Evolutionary conservation across 768 basidiomycete species (phyloP), one percentile per base, ranked within the genome.

Genomic region (Boletus eberwhitei): DNA sequence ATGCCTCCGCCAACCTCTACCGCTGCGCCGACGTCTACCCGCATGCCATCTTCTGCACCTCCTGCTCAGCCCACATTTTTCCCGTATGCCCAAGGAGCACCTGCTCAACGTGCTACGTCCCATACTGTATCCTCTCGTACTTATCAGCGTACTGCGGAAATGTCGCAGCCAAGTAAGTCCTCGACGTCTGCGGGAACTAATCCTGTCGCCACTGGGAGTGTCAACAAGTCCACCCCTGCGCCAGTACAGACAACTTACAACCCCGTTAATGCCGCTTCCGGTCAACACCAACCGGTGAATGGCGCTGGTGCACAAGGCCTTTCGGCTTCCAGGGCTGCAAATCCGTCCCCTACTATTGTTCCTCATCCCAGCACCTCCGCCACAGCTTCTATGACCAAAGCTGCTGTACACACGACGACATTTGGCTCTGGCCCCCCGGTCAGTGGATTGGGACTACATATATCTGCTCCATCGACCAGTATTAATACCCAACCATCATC

Each of bases 71-170:
- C 59, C 8, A 48, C 57, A 8, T 57, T 58, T 35, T 5, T 48
- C 24, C 12, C 52, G n/a, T 40, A 57, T 44, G 22, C 45, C 14
- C 60, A 59, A 12, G 34, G 48, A 37, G 34, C 39, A 35, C 39
- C 57, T 41, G 35, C 43, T 21, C 71, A 67, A 50, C 69, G 65
- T 44, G 50, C 59, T 3, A 51, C 49, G 13, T 48, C 69, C 4
- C 45, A 63, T 41, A 8, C 59, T 35, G 44, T 42, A 32, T 8
- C 63, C 11, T 58, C 69, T 55, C 70, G 69, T 36, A 51, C 52
- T 7, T 47, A 59, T 32, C 67, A 69, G 37, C 69, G 67, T 26
- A 19, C 64, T 45, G 31, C 55, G 11, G 69, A 70, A 45, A 59
- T 52, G 46, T 37, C 59, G 21, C 64, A 59, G 24, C 42, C 71